Percentiles rank a stretch among this genome's conserved stretches.
Evolutionary conservation across 768 basidiomycete species (phyloP).

Genomic region (Boletus fagicola): DNA sequence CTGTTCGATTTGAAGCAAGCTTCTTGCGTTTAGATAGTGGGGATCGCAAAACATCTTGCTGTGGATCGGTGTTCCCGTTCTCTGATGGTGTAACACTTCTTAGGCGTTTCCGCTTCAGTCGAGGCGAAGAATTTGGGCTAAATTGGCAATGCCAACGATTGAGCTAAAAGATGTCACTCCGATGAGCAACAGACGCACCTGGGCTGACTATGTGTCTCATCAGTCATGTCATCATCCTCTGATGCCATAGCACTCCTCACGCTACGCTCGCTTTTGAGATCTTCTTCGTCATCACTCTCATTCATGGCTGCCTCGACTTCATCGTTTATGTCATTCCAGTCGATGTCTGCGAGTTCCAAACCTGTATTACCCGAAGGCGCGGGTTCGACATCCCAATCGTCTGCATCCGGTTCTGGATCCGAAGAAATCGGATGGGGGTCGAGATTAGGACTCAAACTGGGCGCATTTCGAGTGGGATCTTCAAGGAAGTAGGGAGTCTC

Average conservation of each 20-base stretch:
- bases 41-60: slow-evolving; percentile 52
- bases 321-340: slow-evolving; percentile 82
- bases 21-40: slow-evolving; percentile 82
- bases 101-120: slow-evolving; percentile 61
- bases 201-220: slow-evolving; percentile 47
- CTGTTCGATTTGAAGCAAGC: slow-evolving; percentile 60
- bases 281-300: slow-evolving; percentile 63
- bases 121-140: slow-evolving; percentile 43
- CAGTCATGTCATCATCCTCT: slow-evolving; percentile 50
- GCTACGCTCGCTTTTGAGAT: slow-evolving; percentile 38
- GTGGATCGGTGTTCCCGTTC: slow-evolving; percentile 37
- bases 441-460: slow-evolving; percentile 43
- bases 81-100: slow-evolving; percentile 74
- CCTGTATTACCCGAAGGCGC: slow-evolving; percentile 30
- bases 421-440: slow-evolving; percentile 57
- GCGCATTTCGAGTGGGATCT: slow-evolving; percentile 44
- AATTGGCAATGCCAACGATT: slow-evolving; percentile 15
- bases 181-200: slow-evolving; percentile 35
- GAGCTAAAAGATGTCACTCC: slow-evolving; percentile 19
- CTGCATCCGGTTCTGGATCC: slow-evolving; percentile 63
- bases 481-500: slow-evolving; percentile 77
- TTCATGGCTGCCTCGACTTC: slow-evolving; percentile 88
- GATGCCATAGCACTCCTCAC: slow-evolving; percentile 44
- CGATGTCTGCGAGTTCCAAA: slow-evolving; percentile 59
- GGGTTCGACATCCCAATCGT: slow-evolving; percentile 61